Evolutionary conservation across 106 monocot genomes (phyloP).

Genomic region (Dactylorhiza incarnata): DNA sequence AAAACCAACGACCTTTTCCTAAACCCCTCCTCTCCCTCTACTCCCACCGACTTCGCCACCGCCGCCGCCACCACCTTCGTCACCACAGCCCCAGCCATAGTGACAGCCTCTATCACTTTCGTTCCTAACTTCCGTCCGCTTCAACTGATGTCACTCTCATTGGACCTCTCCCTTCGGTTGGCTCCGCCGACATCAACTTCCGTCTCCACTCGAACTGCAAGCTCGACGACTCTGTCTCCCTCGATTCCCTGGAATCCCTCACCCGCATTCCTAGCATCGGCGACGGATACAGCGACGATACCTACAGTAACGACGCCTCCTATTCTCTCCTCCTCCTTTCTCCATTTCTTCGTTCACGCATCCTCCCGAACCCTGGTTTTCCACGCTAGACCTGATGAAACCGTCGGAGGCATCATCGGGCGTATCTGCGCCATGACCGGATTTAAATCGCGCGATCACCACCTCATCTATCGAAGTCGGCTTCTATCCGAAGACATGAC

Average conservation of each 20-base stretch:
- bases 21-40: no score
- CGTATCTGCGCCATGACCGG: constrained; percentile 11
- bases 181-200: not conserved
- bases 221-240: constrained; percentile 27
- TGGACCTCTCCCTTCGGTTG: not conserved
- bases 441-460: constrained; percentile 21
- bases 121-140: constrained; percentile 20
- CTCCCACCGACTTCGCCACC: not conserved
- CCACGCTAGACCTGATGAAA: constrained; percentile 27
- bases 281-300: no score
- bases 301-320: not conserved
- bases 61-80: not conserved
- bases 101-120: not conserved
- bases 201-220: constrained; percentile 46
- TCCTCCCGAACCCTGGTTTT: constrained; percentile 33
- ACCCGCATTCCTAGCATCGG: no score
- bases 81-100: not conserved
- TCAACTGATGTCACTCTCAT: not conserved
- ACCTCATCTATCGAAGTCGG: constrained; percentile 51
- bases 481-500: constrained; percentile 39
- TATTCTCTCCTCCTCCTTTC: not conserved
- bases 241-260: not conserved
- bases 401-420: constrained; percentile 30
- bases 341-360: constrained; percentile 71
- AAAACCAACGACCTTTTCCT: no score